These are phyloP conservation scores for Achaetomium macrosporum DNA, from an alignment of 2,329 filamentous ascomycete genomes.

Conservation along the genomic window DNA sequence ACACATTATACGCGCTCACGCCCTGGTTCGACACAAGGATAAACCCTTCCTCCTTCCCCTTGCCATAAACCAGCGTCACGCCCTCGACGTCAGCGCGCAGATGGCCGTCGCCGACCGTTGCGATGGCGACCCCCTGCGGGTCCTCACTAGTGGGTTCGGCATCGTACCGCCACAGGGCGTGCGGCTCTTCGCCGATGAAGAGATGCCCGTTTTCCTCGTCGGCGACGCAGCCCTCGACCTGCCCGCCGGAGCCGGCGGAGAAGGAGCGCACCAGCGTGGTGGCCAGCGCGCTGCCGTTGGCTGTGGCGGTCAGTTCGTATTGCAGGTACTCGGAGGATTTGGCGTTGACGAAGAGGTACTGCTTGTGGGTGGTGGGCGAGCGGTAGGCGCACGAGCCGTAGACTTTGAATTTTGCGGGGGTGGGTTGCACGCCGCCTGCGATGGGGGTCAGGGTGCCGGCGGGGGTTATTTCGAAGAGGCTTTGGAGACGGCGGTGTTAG, in stretches of 20 bases:
- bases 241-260: conserved; percentile 10
- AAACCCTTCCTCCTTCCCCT: conserved; percentile 7
- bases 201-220: conserved; percentile 12
- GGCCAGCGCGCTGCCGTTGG: conserved; percentile 7
- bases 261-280: conserved; percentile 11
- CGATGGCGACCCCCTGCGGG: background rate
- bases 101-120: conserved; percentile 6
- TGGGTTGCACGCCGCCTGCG: conserved; percentile 11
- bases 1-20: conserved; percentile 15
- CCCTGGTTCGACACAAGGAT: conserved; percentile 11
- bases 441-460: conserved; percentile 7
- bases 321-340: conserved; percentile 13
- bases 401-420: background rate
- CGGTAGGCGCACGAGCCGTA: conserved; percentile 17
- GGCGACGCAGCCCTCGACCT: conserved; percentile 13
- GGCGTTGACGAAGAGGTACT: conserved; percentile 17
- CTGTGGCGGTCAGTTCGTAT: conserved; percentile 6
- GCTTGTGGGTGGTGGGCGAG: conserved; percentile 8
- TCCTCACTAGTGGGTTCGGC: conserved; percentile 6
- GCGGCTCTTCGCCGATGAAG: conserved; percentile 14
- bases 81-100: conserved; percentile 13
- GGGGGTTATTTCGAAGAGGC: conserved; percentile 12
- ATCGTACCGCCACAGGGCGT: conserved; percentile 14
- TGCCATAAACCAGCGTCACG: conserved; percentile 12
- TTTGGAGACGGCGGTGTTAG: too few species aligned